phyloP scores from a whole-genome alignment of 306 rosid genomes.

The Quercus engelmannii region DNA sequence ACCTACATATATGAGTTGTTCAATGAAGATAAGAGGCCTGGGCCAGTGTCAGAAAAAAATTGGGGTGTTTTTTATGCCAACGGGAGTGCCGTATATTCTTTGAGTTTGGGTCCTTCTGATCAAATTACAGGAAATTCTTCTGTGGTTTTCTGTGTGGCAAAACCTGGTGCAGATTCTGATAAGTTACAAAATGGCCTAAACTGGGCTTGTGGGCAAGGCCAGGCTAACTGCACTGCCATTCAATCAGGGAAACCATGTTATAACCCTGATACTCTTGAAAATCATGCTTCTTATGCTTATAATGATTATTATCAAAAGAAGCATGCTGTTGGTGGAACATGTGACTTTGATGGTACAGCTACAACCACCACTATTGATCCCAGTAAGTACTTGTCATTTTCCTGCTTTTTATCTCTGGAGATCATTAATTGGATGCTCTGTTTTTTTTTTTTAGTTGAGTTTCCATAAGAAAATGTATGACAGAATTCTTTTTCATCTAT shows the following conservation, averaged over 20 bases:
- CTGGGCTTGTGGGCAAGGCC: slow-evolving; percentile 97
- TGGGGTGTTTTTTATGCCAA: slow-evolving; percentile 71
- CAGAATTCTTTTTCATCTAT: not conserved
- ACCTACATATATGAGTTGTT: slow-evolving; percentile 82
- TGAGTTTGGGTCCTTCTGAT: slow-evolving; percentile 41
- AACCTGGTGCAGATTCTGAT: slow-evolving; percentile 62
- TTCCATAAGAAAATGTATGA: not conserved
- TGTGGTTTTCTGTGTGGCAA: slow-evolving; percentile 66
- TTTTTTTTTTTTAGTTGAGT: not conserved
- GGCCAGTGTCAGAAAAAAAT: slow-evolving; percentile 62
- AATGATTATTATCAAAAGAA: slow-evolving; percentile 82
- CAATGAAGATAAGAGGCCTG: slow-evolving; percentile 89
- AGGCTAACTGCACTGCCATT: slow-evolving; percentile 70
- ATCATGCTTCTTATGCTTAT: slow-evolving; percentile 89
- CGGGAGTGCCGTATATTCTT: slow-evolving; percentile 65
- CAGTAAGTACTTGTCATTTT: slow-evolving; percentile 51
- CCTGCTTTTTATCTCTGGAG: slow-evolving; percentile 7
- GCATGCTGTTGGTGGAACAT: slow-evolving; percentile 75
- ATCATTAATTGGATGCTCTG: not conserved
- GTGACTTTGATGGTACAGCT: slow-evolving; percentile 85
- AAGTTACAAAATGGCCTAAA: slow-evolving; percentile 69
- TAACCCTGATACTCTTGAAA: slow-evolving; percentile 54
- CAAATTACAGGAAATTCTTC: slow-evolving; percentile 53
- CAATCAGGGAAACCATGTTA: slow-evolving; percentile 70
- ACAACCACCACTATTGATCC: slow-evolving; percentile 55